These are phyloP conservation scores for Linum usitatissimum DNA, from an alignment of 345 rosid species.

Conservation along the genomic window DNA sequence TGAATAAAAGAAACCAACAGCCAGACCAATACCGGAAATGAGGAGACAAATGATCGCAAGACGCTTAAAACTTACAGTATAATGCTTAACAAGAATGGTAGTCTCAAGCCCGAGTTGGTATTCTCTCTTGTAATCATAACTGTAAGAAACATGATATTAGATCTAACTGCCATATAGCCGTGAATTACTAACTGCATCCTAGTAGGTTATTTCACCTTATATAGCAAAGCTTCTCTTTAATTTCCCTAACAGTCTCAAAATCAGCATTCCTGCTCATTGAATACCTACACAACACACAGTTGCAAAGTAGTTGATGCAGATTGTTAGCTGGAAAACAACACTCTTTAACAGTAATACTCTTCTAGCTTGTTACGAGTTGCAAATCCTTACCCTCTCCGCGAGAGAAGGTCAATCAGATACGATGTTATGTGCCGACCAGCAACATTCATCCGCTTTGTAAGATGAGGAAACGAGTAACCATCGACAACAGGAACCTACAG, in stretches of 20 bases:
- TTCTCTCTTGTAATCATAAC: conserved; percentile 96
- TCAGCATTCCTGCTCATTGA: conserved; percentile 85
- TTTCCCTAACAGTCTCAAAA: conserved; percentile 93
- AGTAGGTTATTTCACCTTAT: conserved; percentile 40
- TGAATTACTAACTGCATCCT: not conserved
- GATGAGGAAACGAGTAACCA: conserved; percentile 96
- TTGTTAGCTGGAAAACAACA: not conserved
- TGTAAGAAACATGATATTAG: conserved; percentile 21
- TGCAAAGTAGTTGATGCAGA: conserved; percentile 5
- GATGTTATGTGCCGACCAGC: conserved; percentile 98
- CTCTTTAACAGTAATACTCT: conserved; percentile 5
- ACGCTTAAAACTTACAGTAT: conserved; percentile 54
- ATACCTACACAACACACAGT: conserved; percentile 42
- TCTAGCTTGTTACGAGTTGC: conserved; percentile 5
- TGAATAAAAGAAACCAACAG: not conserved
- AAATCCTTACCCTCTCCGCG: conserved; percentile 77
- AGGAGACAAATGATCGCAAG: not conserved
- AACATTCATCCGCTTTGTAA: conserved; percentile 94
- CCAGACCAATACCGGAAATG: not conserved
- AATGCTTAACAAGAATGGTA: conserved; percentile 87
- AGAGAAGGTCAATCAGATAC: conserved; percentile 89
- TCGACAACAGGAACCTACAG: conserved; percentile 95
- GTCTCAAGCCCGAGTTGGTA: conserved; percentile 90
- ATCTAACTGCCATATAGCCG: not conserved
- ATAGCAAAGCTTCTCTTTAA: conserved; percentile 95